These are phyloP conservation scores for Boletus albobrunnescens DNA, from an alignment of 1,284 basidiomycete species.

Conservation along the genomic window DNA sequence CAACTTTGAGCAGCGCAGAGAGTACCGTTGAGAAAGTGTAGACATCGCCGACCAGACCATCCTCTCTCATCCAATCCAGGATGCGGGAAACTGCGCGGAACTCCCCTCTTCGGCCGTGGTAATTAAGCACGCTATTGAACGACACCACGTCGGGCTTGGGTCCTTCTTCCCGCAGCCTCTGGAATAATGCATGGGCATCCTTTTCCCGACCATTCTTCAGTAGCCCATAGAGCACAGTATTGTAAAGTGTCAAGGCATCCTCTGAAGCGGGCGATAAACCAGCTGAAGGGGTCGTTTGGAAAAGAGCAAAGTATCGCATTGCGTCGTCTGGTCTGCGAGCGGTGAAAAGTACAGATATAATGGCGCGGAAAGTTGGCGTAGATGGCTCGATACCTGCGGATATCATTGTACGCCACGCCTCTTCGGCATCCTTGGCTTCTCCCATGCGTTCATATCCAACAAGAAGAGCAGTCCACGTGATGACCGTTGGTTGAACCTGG, in stretches of 20 bases:
- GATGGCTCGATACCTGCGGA: constrained; percentile 50
- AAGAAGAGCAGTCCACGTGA: constrained; percentile 63
- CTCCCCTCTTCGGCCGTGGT: constrained; percentile 58
- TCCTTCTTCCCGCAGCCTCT: constrained; percentile 46
- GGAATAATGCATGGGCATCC: constrained; percentile 47
- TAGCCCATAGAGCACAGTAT: constrained; percentile 62
- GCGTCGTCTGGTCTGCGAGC: constrained; percentile 39
- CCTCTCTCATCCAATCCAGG: constrained; percentile 53
- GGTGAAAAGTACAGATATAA: constrained; percentile 55
- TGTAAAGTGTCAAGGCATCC: constrained; percentile 49
- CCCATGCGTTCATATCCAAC: constrained; percentile 52
- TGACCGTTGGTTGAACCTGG: constrained; percentile 46
- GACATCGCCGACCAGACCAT: constrained; percentile 62
- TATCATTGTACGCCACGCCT: constrained; percentile 60
- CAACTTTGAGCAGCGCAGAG: constrained; percentile 63
- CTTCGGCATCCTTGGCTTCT: constrained; percentile 44
- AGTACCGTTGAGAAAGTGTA: constrained; percentile 81
- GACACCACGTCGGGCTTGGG: constrained; percentile 68
- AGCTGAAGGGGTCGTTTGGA: constrained; percentile 32
- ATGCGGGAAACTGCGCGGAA: constrained; percentile 53
- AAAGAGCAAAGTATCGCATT: constrained; percentile 46
- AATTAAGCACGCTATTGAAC: constrained; percentile 73
- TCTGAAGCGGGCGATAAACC: constrained; percentile 15
- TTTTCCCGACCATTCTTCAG: constrained; percentile 41
- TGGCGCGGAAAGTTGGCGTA: constrained; percentile 53